Base-by-base conservation (phyloP, 2,329 filamentous ascomycete species). In the Alternaria infectoria region DNA sequence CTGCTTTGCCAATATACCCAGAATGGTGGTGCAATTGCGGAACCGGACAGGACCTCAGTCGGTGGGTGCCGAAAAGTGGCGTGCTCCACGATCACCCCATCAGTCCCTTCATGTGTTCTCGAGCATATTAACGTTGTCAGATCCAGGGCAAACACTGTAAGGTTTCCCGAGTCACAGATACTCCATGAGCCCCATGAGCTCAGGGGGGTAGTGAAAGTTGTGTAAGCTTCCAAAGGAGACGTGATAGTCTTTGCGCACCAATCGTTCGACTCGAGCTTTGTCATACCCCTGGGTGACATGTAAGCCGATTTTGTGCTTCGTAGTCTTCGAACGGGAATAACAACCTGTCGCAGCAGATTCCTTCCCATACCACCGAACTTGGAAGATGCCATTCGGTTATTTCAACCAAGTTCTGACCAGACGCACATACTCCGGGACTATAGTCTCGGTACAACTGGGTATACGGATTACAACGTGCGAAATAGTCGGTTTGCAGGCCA, bases 381-480 rank as follows among this genome's bases (percentile, higher is more conserved):
- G 3, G 6, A 2, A 15, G 13, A 15, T 0, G 30, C 6, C 2
- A 2, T 15, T 32, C 30, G 13, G 6, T 15, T n/a, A 36, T 36
- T 1, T 9, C 4, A 15, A 6, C 13, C 6, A 36, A 7, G 9
- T 8, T 2, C 3, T 36, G 30, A n/a, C 13, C 30, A 15, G 30
- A 15, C 6, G 30, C 9, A 36, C 30, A 36, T 36, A 15, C 9
- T 0, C 30, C 30, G 0, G 30, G 30, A n/a, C 30, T 36, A 8
- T 36, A 36, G 2, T 0, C 0, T 32, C 12, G 6, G 0, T 1
- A 15, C 15, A 2, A 1, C 13, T 32, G 13, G 6, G 6, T 1
- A 4, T 15, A 32, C 3, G 30, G 13, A 36, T 8, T 7, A 7
- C 30, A 36, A 36, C 30, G 30, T 36, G 13, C 6, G 7, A 8